phyloP scores from a whole-genome alignment of 1,139 yeast genomes.

The Pichia sp. region DNA sequence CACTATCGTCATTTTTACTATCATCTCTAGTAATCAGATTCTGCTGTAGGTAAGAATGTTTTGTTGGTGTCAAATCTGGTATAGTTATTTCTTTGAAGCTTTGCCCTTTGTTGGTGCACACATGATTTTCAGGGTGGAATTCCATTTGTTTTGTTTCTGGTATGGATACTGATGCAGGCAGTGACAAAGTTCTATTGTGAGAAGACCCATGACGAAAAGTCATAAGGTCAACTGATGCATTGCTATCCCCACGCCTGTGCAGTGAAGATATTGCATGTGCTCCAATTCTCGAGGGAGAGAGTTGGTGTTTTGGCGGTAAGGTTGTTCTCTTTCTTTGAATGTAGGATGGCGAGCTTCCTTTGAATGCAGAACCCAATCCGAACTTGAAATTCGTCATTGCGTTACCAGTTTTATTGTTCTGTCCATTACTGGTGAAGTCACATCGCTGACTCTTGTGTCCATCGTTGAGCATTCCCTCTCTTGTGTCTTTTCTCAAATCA shows the following conservation, averaged over 20 bases:
- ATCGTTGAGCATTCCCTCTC: background rate
- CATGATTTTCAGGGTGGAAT: conserved; percentile 12
- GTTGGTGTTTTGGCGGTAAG: conserved; percentile 39
- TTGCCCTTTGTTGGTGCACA: background rate
- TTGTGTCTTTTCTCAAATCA: conserved; percentile 8
- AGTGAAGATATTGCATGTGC: conserved; percentile 67
- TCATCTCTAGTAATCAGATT: background rate
- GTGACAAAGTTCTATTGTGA: conserved; percentile 30
- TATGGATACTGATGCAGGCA: conserved; percentile 33
- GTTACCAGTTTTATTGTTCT: conserved; percentile 16
- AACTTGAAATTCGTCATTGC: conserved; percentile 42
- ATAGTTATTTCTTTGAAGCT: conserved; percentile 12
- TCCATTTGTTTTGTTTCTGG: conserved; percentile 28
- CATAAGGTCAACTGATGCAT: conserved; percentile 14
- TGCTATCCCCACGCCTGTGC: conserved; percentile 28
- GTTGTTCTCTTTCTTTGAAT: conserved; percentile 21
- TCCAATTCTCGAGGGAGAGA: conserved; percentile 70
- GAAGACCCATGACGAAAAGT: conserved; percentile 27
- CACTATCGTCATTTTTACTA: background rate
- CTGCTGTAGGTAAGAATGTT: background rate
- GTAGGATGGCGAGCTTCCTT: conserved; percentile 9
- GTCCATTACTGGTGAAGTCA: conserved; percentile 25
- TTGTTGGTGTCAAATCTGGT: conserved; percentile 5
- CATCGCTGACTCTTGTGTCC: background rate
- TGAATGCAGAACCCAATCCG: conserved; percentile 34